phyloP scores from a whole-genome alignment of 2,329 filamentous ascomycete species.

The Delphinella strobiligena region DNA sequence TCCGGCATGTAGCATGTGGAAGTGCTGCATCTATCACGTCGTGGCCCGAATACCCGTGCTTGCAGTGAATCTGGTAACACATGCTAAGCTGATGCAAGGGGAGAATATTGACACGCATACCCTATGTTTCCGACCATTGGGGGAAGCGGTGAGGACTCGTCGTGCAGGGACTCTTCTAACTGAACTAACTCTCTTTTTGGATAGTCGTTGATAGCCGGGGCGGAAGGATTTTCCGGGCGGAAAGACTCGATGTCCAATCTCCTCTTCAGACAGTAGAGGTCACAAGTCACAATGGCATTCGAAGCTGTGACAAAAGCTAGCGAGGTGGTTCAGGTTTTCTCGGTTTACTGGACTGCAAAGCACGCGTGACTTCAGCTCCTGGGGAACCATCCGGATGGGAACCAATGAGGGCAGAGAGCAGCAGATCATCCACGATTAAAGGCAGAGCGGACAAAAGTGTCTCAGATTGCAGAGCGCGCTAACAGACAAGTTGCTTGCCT shows the following conservation, averaged over 20 bases:
- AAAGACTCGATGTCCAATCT: too few species aligned
- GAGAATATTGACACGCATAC: neutral
- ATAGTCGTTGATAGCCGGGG: too few species aligned
- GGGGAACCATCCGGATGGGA: neutral
- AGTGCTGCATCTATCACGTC: conserved; percentile 6
- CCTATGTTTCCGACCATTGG: neutral
- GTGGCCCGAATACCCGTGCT: conserved; percentile 9
- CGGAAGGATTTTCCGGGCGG: too few species aligned
- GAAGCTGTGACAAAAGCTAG: too few species aligned
- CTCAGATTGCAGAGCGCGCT: neutral
- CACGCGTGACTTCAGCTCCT: neutral
- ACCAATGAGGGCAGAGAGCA: conserved; percentile 3
- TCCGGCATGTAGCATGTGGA: neutral
- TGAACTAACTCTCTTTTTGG: too few species aligned
- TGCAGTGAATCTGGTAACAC: conserved; percentile 16
- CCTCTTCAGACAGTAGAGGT: too few species aligned
- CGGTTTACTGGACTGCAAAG: neutral
- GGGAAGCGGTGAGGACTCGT: neutral
- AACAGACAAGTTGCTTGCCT: neutral
- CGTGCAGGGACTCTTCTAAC: too few species aligned
- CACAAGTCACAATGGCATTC: too few species aligned
- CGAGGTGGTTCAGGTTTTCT: too few species aligned
- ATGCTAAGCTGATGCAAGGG: conserved; percentile 12
- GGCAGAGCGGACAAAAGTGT: neutral
- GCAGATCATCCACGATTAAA: conserved; percentile 1